Percentiles rank a stretch among this genome's conserved stretches.
phyloP scores from a whole-genome alignment of 2,329 filamentous ascomycete genomes.

The Tolypocladium paradoxum region DNA sequence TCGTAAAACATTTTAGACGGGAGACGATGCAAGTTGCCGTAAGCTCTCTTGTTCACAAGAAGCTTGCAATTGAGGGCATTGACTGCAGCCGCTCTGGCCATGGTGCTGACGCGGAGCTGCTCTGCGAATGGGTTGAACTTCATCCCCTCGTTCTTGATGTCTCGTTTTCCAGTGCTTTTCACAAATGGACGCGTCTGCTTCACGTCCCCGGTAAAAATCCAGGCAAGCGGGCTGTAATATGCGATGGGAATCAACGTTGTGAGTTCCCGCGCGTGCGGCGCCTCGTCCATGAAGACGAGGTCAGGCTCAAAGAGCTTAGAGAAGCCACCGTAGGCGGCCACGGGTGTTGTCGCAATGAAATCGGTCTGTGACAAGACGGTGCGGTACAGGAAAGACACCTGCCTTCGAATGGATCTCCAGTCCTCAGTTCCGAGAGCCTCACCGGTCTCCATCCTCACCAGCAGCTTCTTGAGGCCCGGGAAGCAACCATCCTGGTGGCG shows the following conservation, averaged over 20 bases:
- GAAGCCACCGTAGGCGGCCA: constrained; percentile 28
- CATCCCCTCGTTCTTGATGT: constrained; percentile 8
- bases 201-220: constrained; percentile 36
- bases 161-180: constrained; percentile 12
- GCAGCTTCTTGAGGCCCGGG: constrained; percentile 21
- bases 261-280: constrained; percentile 33
- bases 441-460: constrained; percentile 19
- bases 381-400: constrained; percentile 25
- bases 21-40: constrained; percentile 27
- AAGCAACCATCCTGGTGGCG: constrained; percentile 20
- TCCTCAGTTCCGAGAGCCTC: constrained; percentile 14
- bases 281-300: constrained; percentile 76
- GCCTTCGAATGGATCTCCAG: constrained; percentile 17
- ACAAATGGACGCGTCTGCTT: constrained; percentile 33
- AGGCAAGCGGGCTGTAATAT: constrained; percentile 28
- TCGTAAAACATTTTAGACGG: constrained; percentile 32
- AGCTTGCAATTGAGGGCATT: constrained; percentile 21
- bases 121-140: constrained; percentile 20
- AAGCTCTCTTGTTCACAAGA: constrained; percentile 26
- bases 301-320: constrained; percentile 59
- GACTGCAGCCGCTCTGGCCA: constrained; percentile 24
- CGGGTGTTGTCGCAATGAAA: constrained; percentile 35
- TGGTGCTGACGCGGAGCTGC: constrained; percentile 23
- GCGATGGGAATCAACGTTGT: constrained; percentile 34
- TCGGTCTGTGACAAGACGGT: constrained; percentile 26